Percentiles rank a stretch among this genome's conserved stretches.
These are phyloP conservation scores for Fusarium incarnatum DNA, from an alignment of 2,329 filamentous ascomycete species.

Conservation along the genomic window DNA sequence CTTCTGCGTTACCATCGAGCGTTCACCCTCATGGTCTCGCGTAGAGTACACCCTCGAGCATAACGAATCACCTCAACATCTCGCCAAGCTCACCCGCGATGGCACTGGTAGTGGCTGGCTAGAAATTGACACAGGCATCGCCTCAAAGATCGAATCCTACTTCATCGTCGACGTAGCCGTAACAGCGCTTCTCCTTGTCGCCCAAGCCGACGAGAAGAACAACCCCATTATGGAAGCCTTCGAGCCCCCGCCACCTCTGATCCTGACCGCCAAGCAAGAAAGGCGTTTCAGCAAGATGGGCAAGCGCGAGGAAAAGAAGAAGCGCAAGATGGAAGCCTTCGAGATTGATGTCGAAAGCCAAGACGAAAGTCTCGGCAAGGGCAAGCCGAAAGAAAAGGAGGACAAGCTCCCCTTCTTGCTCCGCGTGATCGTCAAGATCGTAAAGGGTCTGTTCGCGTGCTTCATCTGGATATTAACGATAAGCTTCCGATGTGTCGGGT, in stretches of 20 bases:
- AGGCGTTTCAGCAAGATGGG: conserved; percentile 49
- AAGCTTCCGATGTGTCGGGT: conserved; percentile 64
- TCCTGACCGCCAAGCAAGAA: conserved; percentile 42
- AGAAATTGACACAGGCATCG: conserved; percentile 71
- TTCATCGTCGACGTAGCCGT: conserved; percentile 73
- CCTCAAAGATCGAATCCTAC: conserved; percentile 68
- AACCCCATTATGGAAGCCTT: conserved; percentile 61
- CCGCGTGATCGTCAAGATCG: conserved; percentile 62
- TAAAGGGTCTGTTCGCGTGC: conserved; percentile 67
- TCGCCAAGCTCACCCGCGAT: conserved; percentile 71
- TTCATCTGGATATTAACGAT: conserved; percentile 69
- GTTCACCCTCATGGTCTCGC: conserved; percentile 68
- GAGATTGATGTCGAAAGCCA: conserved; percentile 74
- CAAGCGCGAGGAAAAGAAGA: conserved; percentile 47
- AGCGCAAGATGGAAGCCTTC: conserved; percentile 65
- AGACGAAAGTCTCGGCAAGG: conserved; percentile 57
- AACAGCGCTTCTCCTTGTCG: conserved; percentile 69
- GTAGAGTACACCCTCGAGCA: conserved; percentile 75
- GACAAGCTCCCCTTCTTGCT: conserved; percentile 64
- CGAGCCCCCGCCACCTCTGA: conserved; percentile 65
- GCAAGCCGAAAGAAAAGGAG: conserved; percentile 54
- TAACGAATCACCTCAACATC: conserved; percentile 69
- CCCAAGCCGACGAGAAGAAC: conserved; percentile 66
- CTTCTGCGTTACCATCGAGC: conserved; percentile 70
- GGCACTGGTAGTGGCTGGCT: conserved; percentile 69